Conservation (phyloP, 352 stramenopile species). For the Globisporangium yorkense region DNA sequence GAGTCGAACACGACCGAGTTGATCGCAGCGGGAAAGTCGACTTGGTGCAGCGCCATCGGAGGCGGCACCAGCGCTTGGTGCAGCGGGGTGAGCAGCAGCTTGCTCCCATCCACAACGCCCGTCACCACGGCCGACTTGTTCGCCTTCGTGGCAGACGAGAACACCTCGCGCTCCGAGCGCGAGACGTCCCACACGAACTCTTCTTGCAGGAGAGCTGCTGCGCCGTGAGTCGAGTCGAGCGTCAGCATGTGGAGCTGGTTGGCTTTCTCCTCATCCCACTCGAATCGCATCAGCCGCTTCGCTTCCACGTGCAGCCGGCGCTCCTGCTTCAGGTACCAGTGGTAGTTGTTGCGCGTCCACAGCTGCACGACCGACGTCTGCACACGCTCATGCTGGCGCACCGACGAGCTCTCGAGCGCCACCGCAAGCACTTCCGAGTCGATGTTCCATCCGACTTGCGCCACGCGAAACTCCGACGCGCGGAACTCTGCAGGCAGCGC, state of each 20-base stretch:
- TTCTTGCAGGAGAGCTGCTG: conserved; percentile 27
- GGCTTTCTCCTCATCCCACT: conserved; percentile 53
- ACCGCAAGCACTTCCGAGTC: conserved; percentile 69
- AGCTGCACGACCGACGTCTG: conserved; percentile 41
- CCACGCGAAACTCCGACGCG: conserved; percentile 23
- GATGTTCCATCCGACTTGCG: conserved; percentile 49
- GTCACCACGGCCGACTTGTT: conserved; percentile 32
- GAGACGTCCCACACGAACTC: conserved; percentile 52
- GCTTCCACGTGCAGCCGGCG: conserved; percentile 15
- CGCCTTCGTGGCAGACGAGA: neutral
- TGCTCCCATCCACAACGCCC: conserved; percentile 52
- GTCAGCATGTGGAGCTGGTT: conserved; percentile 34
- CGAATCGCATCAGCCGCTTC: conserved; percentile 22
- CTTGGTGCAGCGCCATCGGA: conserved; percentile 43
- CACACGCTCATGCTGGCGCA: neutral
- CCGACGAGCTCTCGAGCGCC: conserved; percentile 15
- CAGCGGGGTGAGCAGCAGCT: conserved; percentile 62
- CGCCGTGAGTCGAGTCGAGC: neutral
- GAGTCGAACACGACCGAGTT: conserved; percentile 59
- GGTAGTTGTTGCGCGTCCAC: conserved; percentile 78
- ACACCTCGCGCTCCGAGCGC: conserved; percentile 13
- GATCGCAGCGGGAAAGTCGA: conserved; percentile 30
- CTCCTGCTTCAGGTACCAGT: conserved; percentile 84
- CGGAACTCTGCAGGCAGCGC: conserved; percentile 33
- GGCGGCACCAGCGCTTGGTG: conserved; percentile 63